phyloP scores from a whole-genome alignment of 2,329 filamentous ascomycete genomes.

The Elsinoe ampelina region DNA sequence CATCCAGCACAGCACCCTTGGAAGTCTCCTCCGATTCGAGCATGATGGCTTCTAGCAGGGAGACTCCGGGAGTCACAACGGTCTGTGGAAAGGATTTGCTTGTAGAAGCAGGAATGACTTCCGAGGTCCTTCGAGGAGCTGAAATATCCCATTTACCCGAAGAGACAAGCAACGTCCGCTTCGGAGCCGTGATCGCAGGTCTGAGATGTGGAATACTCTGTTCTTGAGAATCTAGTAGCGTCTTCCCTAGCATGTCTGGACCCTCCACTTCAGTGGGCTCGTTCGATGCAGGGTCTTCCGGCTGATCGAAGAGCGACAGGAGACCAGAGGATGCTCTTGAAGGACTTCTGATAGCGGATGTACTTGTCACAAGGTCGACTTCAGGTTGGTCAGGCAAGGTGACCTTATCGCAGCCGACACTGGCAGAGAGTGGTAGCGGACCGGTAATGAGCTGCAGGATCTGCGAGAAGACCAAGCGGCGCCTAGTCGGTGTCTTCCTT shows the following conservation, averaged over 20 bases:
- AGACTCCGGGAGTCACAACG: no score
- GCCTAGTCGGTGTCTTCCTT: slow-evolving; percentile 1
- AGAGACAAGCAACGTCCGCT: neutral
- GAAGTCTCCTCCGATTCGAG: neutral
- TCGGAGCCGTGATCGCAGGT: neutral
- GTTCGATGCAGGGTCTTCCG: no score
- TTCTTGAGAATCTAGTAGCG: neutral
- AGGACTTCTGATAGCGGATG: no score
- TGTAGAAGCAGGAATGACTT: neutral
- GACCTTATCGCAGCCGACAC: no score
- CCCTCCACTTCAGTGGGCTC: no score
- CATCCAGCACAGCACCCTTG: neutral
- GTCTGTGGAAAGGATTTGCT: neutral
- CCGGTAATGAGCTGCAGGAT: neutral
- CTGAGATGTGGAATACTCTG: neutral
- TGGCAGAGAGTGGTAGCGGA: neutral
- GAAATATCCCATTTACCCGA: neutral
- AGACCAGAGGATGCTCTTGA: no score
- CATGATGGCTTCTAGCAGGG: no score
- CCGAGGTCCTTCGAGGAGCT: neutral
- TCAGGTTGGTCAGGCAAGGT: no score
- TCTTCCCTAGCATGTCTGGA: no score
- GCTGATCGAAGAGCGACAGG: no score
- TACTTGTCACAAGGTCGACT: no score
- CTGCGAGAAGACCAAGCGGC: neutral